Evolutionary conservation across 495 filamentous ascomycete genomes (phyloP), one percentile per base, ranked within the genome.

Genomic region (Hyaloscypha hepaticicola): DNA sequence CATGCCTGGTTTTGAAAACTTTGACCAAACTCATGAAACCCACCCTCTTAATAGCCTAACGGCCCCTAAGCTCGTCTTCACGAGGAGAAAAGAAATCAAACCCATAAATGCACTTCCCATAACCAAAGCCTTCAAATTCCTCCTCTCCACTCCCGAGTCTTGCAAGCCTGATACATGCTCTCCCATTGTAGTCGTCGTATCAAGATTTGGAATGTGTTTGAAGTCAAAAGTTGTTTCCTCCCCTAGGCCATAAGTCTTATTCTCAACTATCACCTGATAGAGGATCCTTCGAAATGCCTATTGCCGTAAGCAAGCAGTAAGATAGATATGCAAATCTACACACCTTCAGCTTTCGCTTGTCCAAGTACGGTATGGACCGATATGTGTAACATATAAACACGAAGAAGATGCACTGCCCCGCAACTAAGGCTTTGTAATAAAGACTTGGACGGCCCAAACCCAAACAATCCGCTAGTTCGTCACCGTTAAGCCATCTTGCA

Each of bases 331-430:
- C 1, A 38, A 2, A 34, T 49, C 16, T 27, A 65, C 72, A 72
- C 66, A 82, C 78, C 34, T 73, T 75, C 48, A 90, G 87, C 65
- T 85, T 84, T 22, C 72, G 69, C 22, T 76, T 73, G 72, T 93
- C 91, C 29, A 90, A 76, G 33, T 74, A 79, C 3, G 80, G 75
- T 45, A 92, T 76, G 3, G 75, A 70, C 0, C 88, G 80, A 53
- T 85, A 78, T 0, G 77, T 66, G 66, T 87, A 90, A 53, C 80
- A 77, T 33, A 83, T 50, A 2, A 66, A 55, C 73, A 82, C 82
- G 60, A 90, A 87, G 69, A 91, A 84, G 28, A 88, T 72, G 66
- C 86, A 90, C 69, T 92, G 90, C 25, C 87, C 86, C 26, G 83
- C 79, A 38, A 91, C 81, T 19, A 92, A 77, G 0, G 80, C 67